A percentile compares a stretch with the other conserved stretches of the same genome.
Conservation (phyloP, 2,329 filamentous ascomycete genomes). For the Penicillium sp. region DNA sequence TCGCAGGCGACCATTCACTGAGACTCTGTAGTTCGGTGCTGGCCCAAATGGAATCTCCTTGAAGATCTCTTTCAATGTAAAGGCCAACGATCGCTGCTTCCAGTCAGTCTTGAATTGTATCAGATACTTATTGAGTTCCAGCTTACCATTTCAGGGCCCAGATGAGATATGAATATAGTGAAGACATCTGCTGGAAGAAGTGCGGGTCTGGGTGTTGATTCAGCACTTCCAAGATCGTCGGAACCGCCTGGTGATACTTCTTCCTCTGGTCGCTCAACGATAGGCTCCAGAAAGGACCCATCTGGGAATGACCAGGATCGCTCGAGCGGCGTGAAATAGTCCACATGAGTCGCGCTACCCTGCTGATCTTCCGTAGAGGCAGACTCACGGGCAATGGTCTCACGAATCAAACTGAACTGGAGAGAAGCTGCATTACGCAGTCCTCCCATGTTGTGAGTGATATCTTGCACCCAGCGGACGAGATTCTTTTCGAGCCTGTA, state of each 20-base stretch:
- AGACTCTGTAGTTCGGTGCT: constrained; percentile 65
- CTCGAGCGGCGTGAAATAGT: constrained; percentile 20
- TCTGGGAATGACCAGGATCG: constrained; percentile 41
- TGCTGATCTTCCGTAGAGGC: constrained; percentile 15
- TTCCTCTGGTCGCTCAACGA: constrained; percentile 62
- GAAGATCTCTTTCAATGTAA: constrained; percentile 83
- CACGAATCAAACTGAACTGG: constrained; percentile 79
- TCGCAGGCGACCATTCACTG: constrained; percentile 74
- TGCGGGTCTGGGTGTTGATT: constrained; percentile 11
- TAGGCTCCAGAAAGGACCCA: constrained; percentile 54
- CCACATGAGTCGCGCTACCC: constrained; percentile 15
- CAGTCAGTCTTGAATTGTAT: constrained; percentile 4
- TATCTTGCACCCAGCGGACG: constrained; percentile 76
- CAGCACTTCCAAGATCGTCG: constrained; percentile 8
- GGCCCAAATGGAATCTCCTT: constrained; percentile 79
- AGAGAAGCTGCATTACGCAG: constrained; percentile 84
- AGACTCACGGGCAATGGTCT: constrained; percentile 42
- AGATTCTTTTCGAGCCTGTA: constrained; percentile 76
- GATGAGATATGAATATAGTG: constrained; percentile 78
- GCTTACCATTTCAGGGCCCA: constrained; percentile 80
- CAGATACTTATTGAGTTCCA: neutral
- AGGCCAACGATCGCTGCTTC: constrained; percentile 76
- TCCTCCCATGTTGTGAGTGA: constrained; percentile 86
- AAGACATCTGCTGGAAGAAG: constrained; percentile 75
- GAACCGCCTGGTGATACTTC: constrained; percentile 28